Evolutionary conservation across 495 filamentous ascomycete species (phyloP), one percentile per base, ranked within the genome.

Genomic region (Aspergillus bertholletiae): DNA sequence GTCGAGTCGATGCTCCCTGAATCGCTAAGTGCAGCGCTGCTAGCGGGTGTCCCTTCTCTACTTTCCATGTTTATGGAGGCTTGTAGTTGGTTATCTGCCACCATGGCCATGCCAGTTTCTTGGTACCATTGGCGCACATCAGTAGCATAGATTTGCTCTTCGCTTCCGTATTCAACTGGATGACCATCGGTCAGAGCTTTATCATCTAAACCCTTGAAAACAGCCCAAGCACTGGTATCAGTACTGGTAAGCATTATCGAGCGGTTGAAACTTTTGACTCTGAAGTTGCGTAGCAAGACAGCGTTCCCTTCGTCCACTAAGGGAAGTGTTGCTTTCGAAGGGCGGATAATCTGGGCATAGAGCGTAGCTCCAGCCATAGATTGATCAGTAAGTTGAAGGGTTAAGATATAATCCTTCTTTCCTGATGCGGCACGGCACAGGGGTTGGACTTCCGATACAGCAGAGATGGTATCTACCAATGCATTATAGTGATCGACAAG

Each of bases 211-310:
- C 55, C 56, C 18, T 65, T 63, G 61, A 79, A 81, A 1, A 92
- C 82, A 5, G 84, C 88, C 88, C 90, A 95, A 22, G 80, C 73
- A 30, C 78, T 81, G 34, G 74, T 73, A 24, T 74, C 64, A 1
- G 67, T 69, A 53, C 76, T 82, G 30, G 81, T 63, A 7, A 83
- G 73, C 23, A 71, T 71, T 32, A 79, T 60, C 7, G 67, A 67
- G 56, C 69, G 70, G 26, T 79, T 63, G 49, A 73, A 71, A 56
- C 67, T 79, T 51, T 74, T 65, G 13, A 95, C 88, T 50, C 78
- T 80, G 61, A 97, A 91, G 37, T 84, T 77, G 6, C 87, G 80
- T 12, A 98, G 77, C 34, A 98, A 67, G 20, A 96, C 75, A 2
- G 85, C 83, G 58, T 94, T 87, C 7, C 94, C 94, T 15, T 79